Base-by-base conservation (phyloP, 1,284 basidiomycete genomes). In the Pseudomicrostroma phylloplanum region DNA sequence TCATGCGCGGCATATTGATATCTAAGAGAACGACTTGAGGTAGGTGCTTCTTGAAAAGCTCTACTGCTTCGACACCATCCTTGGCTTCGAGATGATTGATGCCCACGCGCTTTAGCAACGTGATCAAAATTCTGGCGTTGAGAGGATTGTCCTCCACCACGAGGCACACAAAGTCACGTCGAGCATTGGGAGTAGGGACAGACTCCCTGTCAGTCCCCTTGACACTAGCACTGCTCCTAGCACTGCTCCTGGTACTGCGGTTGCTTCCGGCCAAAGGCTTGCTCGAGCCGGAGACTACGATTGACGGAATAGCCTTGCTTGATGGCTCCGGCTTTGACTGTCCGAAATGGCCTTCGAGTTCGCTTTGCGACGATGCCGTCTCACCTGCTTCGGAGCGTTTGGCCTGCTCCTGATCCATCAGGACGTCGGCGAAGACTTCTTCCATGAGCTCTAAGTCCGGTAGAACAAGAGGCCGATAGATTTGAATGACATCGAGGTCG, bases 101-200 rank as follows among this genome's bases (percentile, higher is more conserved):
- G 19, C 64, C 59, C 15, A 66, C 59, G 51, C 67, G 69, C 60
- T 61, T 60, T 9, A 75, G 63, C 26, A 69, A 62, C 9, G 63
- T 65, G 13, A 66, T 66, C 17, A 77, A 60, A 39, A 77, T 68
- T 17, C 68, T 67, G 40, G 65, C 57, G 55, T 77, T 77, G 57
- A 77, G 63, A n/a, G 67, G 59, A 56, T 76, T 77, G 64, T 77
- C 74, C 54, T 77, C 74, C 6, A 72, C 74, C 4, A 75, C 70
- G 8, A 76, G 69, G 42, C 67, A 66, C 41, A 56, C 62, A 63
- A 73, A 71, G 4, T 59, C 59, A 26, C 61, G 41, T 36, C 61
- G 58, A 1, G 64, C 58, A 17, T n/a, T 30, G 3, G 39, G 36
- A 12, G 62, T 17, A 9, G 30, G 4, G 9, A 3, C 3, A 9